Percentiles rank a stretch among this genome's conserved stretches.
These are phyloP conservation scores for Ochetophila trinervis DNA, from an alignment of 306 rosid genomes.

Conservation along the genomic window DNA sequence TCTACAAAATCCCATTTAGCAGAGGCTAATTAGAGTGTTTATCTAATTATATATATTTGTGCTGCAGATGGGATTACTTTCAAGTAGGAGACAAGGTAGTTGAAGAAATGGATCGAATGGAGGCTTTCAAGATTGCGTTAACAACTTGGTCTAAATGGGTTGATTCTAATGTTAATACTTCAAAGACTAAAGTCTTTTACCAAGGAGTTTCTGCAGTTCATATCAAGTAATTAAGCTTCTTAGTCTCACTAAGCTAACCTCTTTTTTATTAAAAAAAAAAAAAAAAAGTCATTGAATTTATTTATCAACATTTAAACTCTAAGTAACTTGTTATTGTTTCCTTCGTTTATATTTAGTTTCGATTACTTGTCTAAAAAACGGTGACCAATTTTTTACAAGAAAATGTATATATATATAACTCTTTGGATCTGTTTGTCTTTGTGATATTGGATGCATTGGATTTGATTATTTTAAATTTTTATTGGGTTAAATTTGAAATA, in stretches of 20 bases:
- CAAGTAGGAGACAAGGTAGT: conserved; percentile 45
- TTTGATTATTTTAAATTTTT: no score
- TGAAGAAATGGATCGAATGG: conserved; percentile 58
- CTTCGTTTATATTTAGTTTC: no score
- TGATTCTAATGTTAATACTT: conserved; percentile 57
- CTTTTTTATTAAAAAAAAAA: no score
- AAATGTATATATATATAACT: no score
- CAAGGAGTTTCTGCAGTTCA: conserved; percentile 76
- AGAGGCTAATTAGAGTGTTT: background rate
- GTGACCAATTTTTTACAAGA: no score
- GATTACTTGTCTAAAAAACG: no score
- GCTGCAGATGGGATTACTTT: conserved; percentile 59
- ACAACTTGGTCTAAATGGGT: conserved; percentile 71
- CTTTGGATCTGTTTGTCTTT: no score
- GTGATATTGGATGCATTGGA: no score
- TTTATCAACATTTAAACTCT: no score
- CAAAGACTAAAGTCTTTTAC: conserved; percentile 55
- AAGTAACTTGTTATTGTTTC: no score
- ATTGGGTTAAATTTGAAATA: no score
- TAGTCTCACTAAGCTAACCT: background rate
- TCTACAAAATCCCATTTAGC: background rate
- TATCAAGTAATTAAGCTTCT: conserved; percentile 31
- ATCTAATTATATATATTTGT: background rate
- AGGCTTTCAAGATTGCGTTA: conserved; percentile 60
- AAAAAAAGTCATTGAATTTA: no score